These are phyloP conservation scores for Lipomyces oligophaga DNA, from an alignment of 805 yeast species.

Conservation along the genomic window DNA sequence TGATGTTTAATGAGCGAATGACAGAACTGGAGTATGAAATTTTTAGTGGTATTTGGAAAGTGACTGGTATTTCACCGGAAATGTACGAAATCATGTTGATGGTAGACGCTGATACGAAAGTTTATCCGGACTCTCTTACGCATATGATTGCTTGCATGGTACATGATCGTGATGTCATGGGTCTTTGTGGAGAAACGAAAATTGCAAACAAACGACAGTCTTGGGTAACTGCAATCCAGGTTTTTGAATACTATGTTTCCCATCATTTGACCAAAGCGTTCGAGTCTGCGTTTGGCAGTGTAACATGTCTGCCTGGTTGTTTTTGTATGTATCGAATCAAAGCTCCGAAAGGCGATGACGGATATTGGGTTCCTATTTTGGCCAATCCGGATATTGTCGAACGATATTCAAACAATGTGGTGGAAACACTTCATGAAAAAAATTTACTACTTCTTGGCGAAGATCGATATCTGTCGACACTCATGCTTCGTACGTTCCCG, in stretches of 20 bases:
- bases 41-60: slow-evolving; percentile 67
- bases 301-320: slow-evolving; percentile 94
- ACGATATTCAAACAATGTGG: slow-evolving; percentile 80
- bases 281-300: slow-evolving; percentile 90
- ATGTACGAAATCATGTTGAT: slow-evolving; percentile 76
- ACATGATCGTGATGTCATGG: slow-evolving; percentile 82
- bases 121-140: slow-evolving; percentile 78
- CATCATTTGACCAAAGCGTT: slow-evolving; percentile 94
- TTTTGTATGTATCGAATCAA: slow-evolving; percentile 90
- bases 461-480: slow-evolving; percentile 79
- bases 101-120: slow-evolving; percentile 95
- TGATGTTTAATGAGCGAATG: slow-evolving; percentile 92
- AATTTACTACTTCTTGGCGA: slow-evolving; percentile 84
- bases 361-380: slow-evolving; percentile 88
- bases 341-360: slow-evolving; percentile 73
- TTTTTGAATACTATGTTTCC: slow-evolving; percentile 88
- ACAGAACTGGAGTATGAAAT: slow-evolving; percentile 81
- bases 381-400: slow-evolving; percentile 94
- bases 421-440: slow-evolving; percentile 80
- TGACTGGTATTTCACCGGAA: slow-evolving; percentile 80
- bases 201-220: slow-evolving; percentile 77
- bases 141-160: slow-evolving; percentile 89
- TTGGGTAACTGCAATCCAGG: slow-evolving; percentile 93
- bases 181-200: slow-evolving; percentile 92
- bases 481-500: slow-evolving; percentile 87